phyloP scores from a whole-genome alignment of 2,329 filamentous ascomycete genomes.

The Neonectria punicea region DNA sequence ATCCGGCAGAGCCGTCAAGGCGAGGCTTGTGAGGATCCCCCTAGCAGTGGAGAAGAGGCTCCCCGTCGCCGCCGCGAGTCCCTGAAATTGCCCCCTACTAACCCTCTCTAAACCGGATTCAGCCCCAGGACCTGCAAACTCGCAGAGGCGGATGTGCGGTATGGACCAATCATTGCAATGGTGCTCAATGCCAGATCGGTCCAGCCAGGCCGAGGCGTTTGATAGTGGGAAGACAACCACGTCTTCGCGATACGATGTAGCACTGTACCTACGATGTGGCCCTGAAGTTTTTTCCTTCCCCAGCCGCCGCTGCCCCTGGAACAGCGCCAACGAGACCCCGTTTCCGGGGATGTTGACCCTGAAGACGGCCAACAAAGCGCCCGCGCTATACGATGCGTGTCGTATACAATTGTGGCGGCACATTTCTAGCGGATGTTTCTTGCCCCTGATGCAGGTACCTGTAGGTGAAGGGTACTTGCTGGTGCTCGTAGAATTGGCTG shows the following conservation, averaged over 20 bases:
- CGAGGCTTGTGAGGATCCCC: background rate
- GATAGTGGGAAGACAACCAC: constrained; percentile 20
- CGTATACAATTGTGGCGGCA: constrained; percentile 4
- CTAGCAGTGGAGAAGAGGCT: constrained; percentile 2
- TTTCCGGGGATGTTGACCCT: background rate
- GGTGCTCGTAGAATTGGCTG: background rate
- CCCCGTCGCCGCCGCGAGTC: constrained; percentile 20
- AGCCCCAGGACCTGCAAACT: constrained; percentile 17
- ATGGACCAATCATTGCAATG: constrained; percentile 36
- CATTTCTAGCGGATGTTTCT: constrained; percentile 3
- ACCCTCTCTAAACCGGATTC: constrained; percentile 16
- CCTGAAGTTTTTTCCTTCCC: background rate
- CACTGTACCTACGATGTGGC: background rate
- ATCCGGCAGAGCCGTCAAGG: background rate
- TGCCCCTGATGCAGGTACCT: constrained; percentile 25
- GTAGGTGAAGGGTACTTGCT: constrained; percentile 9
- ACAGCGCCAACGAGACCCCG: background rate
- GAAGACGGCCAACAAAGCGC: background rate
- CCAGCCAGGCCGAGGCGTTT: constrained; percentile 19
- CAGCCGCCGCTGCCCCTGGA: background rate
- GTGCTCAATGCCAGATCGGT: constrained; percentile 26
- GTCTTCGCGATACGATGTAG: constrained; percentile 17
- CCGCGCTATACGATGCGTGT: background rate
- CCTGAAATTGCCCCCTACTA: constrained; percentile 29
- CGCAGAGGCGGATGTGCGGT: constrained; percentile 25